Conservation (phyloP, 1,284 basidiomycete genomes). For the Moesziomyces globuligerus region DNA sequence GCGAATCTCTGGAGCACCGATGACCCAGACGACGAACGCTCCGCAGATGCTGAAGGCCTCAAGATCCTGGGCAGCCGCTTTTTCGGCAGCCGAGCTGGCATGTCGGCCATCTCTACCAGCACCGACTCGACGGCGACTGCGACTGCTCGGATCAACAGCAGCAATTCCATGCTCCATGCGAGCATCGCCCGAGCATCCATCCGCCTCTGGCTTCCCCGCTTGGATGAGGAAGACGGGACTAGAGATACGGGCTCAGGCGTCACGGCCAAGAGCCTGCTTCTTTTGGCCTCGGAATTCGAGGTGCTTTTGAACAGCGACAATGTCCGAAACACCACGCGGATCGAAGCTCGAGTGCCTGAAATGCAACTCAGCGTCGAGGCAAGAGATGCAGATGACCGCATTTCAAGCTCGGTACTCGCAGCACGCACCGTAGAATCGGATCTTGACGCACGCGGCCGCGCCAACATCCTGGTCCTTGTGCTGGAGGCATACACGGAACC, state of each 20-base stretch:
- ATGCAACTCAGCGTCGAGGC: slow-evolving; percentile 27
- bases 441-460: slow-evolving; percentile 29
- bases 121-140: slow-evolving; percentile 39
- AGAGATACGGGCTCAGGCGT: background rate
- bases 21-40: slow-evolving; percentile 21
- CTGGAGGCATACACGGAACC: slow-evolving; percentile 77
- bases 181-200: slow-evolving; percentile 33
- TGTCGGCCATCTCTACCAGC: slow-evolving; percentile 46
- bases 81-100: slow-evolving; percentile 48
- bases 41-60: slow-evolving; percentile 39
- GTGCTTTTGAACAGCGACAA: slow-evolving; percentile 40
- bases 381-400: slow-evolving; percentile 4
- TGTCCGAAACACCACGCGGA: slow-evolving; percentile 23
- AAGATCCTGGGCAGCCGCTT: slow-evolving; percentile 55
- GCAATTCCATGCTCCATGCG: slow-evolving; percentile 23
- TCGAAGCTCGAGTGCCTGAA: slow-evolving; percentile 29
- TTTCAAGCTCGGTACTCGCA: slow-evolving; percentile 20
- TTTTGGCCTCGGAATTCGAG: slow-evolving; percentile 26
- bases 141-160: slow-evolving; percentile 20
- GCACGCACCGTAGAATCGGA: slow-evolving; percentile 32
- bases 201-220: slow-evolving; percentile 24
- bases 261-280: slow-evolving; percentile 25
- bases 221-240: background rate
- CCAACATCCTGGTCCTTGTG: slow-evolving; percentile 73
- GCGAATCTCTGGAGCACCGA: slow-evolving; percentile 32